Conservation (phyloP, 2,329 filamentous ascomycete species). For the Drechslerella dactyloides region DNA sequence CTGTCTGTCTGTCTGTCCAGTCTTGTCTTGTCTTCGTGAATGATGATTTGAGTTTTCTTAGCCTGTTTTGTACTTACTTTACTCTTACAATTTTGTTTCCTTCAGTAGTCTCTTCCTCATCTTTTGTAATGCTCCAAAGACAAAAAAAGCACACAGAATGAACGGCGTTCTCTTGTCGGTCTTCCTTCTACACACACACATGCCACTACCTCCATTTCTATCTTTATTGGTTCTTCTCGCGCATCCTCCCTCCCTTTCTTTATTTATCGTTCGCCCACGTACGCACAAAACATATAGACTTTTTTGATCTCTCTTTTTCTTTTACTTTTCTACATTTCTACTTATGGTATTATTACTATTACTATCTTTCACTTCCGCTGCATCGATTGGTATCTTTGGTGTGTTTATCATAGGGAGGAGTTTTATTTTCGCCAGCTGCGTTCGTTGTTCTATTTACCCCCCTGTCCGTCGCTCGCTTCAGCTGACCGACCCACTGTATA, state of each 20-base stretch:
- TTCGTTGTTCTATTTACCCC: background rate
- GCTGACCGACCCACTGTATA: background rate
- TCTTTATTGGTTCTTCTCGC: no score
- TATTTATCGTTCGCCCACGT: background rate
- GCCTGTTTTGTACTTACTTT: slow-evolving; percentile 5
- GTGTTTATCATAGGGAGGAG: slow-evolving; percentile 2
- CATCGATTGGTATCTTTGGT: background rate
- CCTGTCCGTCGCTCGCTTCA: background rate
- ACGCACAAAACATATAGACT: background rate
- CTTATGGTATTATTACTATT: background rate
- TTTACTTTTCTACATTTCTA: background rate
- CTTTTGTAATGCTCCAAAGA: background rate
- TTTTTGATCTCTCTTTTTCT: slow-evolving; percentile 19
- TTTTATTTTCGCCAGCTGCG: background rate
- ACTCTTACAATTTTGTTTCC: no score
- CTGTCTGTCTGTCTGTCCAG: no score
- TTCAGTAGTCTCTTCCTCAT: background rate
- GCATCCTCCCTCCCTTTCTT: slow-evolving; percentile 14
- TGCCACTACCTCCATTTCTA: slow-evolving; percentile 26
- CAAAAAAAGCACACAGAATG: slow-evolving; percentile 19
- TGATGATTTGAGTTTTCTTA: slow-evolving; percentile 18
- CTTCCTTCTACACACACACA: slow-evolving; percentile 3
- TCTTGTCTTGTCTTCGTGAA: slow-evolving; percentile 11
- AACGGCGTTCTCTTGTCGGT: slow-evolving; percentile 22
- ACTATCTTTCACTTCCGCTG: background rate